Evolutionary conservation across 441 rosid genomes (phyloP), one percentile per base, ranked within the genome.

Genomic region (Croton laevigatus): DNA sequence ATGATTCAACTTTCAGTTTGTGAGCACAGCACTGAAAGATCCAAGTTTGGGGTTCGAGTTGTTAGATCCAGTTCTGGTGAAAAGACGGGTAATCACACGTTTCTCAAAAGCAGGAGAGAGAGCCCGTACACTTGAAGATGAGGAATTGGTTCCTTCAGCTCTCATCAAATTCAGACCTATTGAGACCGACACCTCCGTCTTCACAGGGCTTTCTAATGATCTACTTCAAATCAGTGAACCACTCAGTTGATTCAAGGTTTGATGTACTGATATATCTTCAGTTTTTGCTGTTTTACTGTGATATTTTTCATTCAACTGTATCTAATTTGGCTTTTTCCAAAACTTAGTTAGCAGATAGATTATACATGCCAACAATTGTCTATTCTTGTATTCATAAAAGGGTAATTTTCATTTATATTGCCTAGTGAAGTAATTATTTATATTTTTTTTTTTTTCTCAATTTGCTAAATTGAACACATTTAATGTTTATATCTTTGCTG

Each of bases 121-220:
- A 75, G 78, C 84, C 6, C 75, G 19, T n/a, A 89, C 93, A 1
- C 76, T 94, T 4, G 95, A 85, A 10, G 95, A 88, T 0, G 95
- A 91, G 65, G 93, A 82, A 38, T 82, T 90, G 81, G 96, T 94
- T 70, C 96, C 96, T 17, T 87, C 97, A 1, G 89, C 96, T 8
- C 94, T 94, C 27, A 75, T 94, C 76, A 89, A 87, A 81, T 94
- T 91, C 80, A 88, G 81, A 74, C 92, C 93, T 0, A 34, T 81
- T 0, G 95, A 90, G 81, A 85, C 96, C 0, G 88, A 89, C 69
- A 76, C 86, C 0, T 62, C 78, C 1, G 88, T 90, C 52, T 94
- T 81, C 84, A 88, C 92, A 17, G 93, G 98, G n/a, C 87, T 89
- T 61, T 66, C 79, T 59, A 87, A 88, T 75, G 91, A 89, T 53